Conservation (phyloP, 768 basidiomycete species). For the Pilatotrama ljubarskyi region DNA sequence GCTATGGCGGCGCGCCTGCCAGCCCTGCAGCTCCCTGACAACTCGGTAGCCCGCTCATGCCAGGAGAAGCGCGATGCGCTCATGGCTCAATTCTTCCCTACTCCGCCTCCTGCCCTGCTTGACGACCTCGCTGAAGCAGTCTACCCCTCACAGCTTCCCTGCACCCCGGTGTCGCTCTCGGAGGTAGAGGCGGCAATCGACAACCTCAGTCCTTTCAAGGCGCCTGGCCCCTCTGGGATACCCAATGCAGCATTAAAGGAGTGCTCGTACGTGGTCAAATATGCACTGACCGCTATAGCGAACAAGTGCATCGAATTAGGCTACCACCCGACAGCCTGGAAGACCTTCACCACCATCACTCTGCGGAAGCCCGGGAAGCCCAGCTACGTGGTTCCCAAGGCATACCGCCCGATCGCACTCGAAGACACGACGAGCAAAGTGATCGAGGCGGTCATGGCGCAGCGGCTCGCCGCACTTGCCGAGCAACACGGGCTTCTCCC, state of each 20-base stretch:
- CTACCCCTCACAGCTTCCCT: neutral
- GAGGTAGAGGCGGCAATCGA: neutral
- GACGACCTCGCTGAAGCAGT: neutral
- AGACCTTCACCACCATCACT: conserved; percentile 30
- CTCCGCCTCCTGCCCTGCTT: neutral
- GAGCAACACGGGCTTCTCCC: conserved; percentile 39
- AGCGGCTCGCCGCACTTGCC: conserved; percentile 24
- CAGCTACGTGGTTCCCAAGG: conserved; percentile 35
- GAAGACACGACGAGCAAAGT: conserved; percentile 35
- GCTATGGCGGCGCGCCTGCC: neutral
- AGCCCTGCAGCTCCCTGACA: neutral
- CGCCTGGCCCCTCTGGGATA: conserved; percentile 28
- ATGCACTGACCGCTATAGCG: neutral
- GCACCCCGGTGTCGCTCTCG: neutral
- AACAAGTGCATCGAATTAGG: neutral
- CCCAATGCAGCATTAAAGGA: conserved; percentile 35
- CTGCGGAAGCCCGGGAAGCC: conserved; percentile 38
- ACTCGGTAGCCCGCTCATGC: neutral
- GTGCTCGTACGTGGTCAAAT: conserved; percentile 21
- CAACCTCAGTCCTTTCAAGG: conserved; percentile 32
- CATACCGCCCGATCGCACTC: conserved; percentile 40
- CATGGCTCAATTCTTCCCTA: neutral
- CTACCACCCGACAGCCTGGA: conserved; percentile 24
- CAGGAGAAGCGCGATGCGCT: neutral
- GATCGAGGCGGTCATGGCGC: conserved; percentile 25